Percentiles rank a stretch among this genome's conserved stretches.
These are phyloP conservation scores for Dothiorella sarmentorum DNA, from an alignment of 2,329 filamentous ascomycete species.

Conservation along the genomic window DNA sequence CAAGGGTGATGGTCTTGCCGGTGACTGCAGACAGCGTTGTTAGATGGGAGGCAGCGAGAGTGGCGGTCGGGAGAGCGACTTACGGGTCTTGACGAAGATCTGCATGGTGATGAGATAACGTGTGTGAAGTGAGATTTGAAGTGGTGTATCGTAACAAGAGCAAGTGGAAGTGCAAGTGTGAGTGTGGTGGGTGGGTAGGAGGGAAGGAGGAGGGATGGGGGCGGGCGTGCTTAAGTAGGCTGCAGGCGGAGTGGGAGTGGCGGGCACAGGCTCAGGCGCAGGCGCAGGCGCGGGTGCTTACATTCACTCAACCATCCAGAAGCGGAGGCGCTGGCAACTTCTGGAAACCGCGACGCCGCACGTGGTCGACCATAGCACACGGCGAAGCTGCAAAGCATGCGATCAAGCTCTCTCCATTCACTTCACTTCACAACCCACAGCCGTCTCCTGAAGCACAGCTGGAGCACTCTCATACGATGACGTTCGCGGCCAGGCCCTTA, in stretches of 20 bases:
- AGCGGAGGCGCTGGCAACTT: slow-evolving; percentile 7
- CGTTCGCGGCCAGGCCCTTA: slow-evolving; percentile 15
- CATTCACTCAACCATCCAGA: neutral
- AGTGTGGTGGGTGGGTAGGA: slow-evolving; percentile 15
- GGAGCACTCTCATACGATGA: slow-evolving; percentile 10
- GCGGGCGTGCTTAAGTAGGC: slow-evolving; percentile 31
- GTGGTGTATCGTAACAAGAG: slow-evolving; percentile 6
- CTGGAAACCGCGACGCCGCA: slow-evolving; percentile 7
- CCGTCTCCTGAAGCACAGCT: neutral
- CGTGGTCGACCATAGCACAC: neutral
- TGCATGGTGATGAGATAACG: slow-evolving; percentile 65
- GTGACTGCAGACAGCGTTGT: slow-evolving; percentile 51
- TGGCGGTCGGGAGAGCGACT: slow-evolving; percentile 46
- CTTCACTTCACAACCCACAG: no score
- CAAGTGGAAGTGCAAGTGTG: neutral
- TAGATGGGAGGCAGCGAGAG: slow-evolving; percentile 23
- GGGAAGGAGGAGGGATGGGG: slow-evolving; percentile 21
- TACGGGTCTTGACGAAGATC: slow-evolving; percentile 97
- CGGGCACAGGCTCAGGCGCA: slow-evolving; percentile 22
- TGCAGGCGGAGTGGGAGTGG: slow-evolving; percentile 33
- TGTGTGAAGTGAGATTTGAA: neutral
- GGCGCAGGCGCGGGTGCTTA: neutral
- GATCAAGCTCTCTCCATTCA: no score
- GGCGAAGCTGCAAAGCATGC: neutral
- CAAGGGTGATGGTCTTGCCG: slow-evolving; percentile 65